Base-by-base conservation (phyloP, 306 rosid species). In the Begonia fuchsioides region DNA sequence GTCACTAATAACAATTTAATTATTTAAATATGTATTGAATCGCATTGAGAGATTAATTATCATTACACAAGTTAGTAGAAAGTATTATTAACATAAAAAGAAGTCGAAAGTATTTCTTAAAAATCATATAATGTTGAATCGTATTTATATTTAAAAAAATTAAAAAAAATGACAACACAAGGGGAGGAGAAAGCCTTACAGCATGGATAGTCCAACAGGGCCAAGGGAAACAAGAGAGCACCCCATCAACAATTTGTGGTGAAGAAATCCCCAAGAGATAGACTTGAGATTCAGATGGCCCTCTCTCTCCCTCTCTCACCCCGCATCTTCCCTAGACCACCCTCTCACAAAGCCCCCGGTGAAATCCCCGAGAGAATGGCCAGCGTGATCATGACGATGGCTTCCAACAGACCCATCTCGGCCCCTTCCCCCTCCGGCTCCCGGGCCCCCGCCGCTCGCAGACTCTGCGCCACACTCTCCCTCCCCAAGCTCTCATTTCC, bases 401-500 rank as follows among this genome's bases (percentile, higher is more conserved):
- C 96, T 62, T 79, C 94, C 60, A 56, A 77, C 60, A 90, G 79
- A 18, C 57, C 74, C 11, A 32, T 72, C 55, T 52, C 75, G 17
- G 65, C 65, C 19, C 51, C 78, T 8, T 16, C 71, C 32, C 15
- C 68, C 11, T 52, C 67, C 13, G 45, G 70, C 56, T 38, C 65
- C 20, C 49, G 15, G 47, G 32, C 79, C 51, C 12, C 78, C 8
- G 0, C 35, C 7, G 1, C 35, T 26, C 35, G 7, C 35, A 26
- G 35, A 26, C 35, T 26, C 35, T 45, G 60, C n/a, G 79, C 93
- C 46, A 85, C 32, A 77, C 32, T 65, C 20, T 52, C 76, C 46
- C 46, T 43, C 8, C 56, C 57, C 64, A 76, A 76, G 63, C 53
- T 81, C 52, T 55, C 90, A 15, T 63, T 83, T 60, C 96, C n/a